Conservation (phyloP, 306 rosid species). For the Hippophae rhamnoides region DNA sequence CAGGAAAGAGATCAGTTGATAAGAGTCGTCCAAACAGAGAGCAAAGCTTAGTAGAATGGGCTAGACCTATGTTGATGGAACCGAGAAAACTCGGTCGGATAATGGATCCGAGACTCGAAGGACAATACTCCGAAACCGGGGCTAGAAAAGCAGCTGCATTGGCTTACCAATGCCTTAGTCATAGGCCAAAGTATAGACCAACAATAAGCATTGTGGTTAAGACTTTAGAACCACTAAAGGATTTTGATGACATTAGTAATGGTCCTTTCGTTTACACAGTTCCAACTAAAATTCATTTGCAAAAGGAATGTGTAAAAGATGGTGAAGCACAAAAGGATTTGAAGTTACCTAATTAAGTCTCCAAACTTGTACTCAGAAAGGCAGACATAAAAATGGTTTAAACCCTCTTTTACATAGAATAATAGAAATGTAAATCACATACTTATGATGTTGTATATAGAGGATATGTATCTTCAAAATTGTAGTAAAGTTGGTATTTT, state of each 20-base stretch:
- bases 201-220: slow-evolving; percentile 60
- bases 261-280: slow-evolving; percentile 69
- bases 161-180: slow-evolving; percentile 83
- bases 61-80: slow-evolving; percentile 60
- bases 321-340: slow-evolving; percentile 21
- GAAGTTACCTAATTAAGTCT: slow-evolving; percentile 31
- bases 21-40: slow-evolving; percentile 56
- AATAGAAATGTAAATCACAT: slow-evolving; percentile 2
- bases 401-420: slow-evolving; percentile 35
- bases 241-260: slow-evolving; percentile 52
- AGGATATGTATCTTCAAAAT: not conserved
- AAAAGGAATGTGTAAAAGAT: slow-evolving; percentile 16
- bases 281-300: slow-evolving; percentile 22
- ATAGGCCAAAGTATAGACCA: slow-evolving; percentile 73
- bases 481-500: no score
- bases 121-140: slow-evolving; percentile 68
- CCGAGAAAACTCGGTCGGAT: slow-evolving; percentile 40
- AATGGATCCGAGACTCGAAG: slow-evolving; percentile 85
- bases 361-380: slow-evolving; percentile 23
- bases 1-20: slow-evolving; percentile 78
- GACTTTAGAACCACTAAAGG: slow-evolving; percentile 63
- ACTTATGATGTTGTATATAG: slow-evolving; percentile 27
- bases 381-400: slow-evolving; percentile 22
- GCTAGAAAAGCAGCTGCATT: slow-evolving; percentile 80
- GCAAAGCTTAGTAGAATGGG: slow-evolving; percentile 78